Conservation (phyloP, 1,139 yeast genomes). For the Candida smagusa region DNA sequence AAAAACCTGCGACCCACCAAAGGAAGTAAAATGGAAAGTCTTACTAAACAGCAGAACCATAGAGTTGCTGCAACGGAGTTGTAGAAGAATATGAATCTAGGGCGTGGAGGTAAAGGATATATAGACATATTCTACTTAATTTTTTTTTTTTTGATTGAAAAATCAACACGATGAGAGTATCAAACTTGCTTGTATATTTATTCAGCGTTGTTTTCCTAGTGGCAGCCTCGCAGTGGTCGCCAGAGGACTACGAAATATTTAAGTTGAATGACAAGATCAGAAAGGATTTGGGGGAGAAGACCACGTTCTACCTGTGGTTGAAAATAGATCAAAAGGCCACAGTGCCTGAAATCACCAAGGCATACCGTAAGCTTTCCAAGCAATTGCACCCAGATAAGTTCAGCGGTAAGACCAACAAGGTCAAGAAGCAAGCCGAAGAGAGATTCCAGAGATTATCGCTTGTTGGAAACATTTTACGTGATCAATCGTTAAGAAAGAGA, state of each 20-base stretch:
- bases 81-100: slow-evolving; percentile 34
- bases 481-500: slow-evolving; percentile 58
- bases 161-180: slow-evolving; percentile 2
- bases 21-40: slow-evolving; percentile 54
- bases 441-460: slow-evolving; percentile 72
- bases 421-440: slow-evolving; percentile 46
- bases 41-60: slow-evolving; percentile 49
- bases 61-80: slow-evolving; percentile 40
- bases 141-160: not conserved
- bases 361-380: slow-evolving; percentile 70
- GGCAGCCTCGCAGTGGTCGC: slow-evolving; percentile 32
- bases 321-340: slow-evolving; percentile 53
- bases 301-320: slow-evolving; percentile 70
- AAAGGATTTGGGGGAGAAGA: slow-evolving; percentile 58
- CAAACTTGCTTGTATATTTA: slow-evolving; percentile 7
- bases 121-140: slow-evolving; percentile 13
- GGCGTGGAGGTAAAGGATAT: slow-evolving; percentile 34
- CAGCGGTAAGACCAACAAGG: slow-evolving; percentile 37
- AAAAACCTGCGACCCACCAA: slow-evolving; percentile 59
- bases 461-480: slow-evolving; percentile 70
- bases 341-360: slow-evolving; percentile 63
- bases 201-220: slow-evolving; percentile 13
- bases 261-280: slow-evolving; percentile 64
- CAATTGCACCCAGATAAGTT: slow-evolving; percentile 82
- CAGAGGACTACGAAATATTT: slow-evolving; percentile 80